phyloP scores from a whole-genome alignment of 305 asterid species.

The Striga hermonthica region DNA sequence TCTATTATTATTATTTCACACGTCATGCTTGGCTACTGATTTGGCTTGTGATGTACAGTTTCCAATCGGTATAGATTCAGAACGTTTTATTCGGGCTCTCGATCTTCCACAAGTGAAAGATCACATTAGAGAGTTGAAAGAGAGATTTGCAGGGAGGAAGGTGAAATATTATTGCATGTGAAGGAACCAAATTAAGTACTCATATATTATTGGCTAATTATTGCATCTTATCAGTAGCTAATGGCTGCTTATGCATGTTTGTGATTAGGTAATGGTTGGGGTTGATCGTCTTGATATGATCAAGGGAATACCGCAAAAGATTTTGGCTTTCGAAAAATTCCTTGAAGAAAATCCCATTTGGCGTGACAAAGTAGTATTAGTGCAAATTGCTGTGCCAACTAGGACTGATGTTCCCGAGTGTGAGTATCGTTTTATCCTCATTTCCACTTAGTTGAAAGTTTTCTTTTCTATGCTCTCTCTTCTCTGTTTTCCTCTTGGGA shows the following conservation, averaged over 20 bases:
- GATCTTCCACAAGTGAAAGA: slow-evolving; percentile 69
- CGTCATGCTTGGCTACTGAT: not conserved
- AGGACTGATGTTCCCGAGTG: slow-evolving; percentile 98
- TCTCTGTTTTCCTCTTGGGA: not conserved
- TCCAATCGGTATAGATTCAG: slow-evolving; percentile 94
- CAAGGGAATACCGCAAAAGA: slow-evolving; percentile 94
- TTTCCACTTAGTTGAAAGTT: no score
- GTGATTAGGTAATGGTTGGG: slow-evolving; percentile 82
- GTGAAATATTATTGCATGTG: slow-evolving; percentile 33
- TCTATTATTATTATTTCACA: not conserved
- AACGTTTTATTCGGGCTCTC: slow-evolving; percentile 83
- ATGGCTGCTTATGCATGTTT: slow-evolving; percentile 27
- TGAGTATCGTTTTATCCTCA: slow-evolving; percentile 43
- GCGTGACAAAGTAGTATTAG: slow-evolving; percentile 83
- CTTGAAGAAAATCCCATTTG: slow-evolving; percentile 92
- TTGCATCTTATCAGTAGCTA: slow-evolving; percentile 5
- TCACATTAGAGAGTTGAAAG: slow-evolving; percentile 73
- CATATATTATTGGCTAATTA: not conserved
- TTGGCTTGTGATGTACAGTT: slow-evolving; percentile 47
- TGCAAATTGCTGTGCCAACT: slow-evolving; percentile 96
- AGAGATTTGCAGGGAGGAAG: slow-evolving; percentile 84
- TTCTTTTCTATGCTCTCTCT: no score
- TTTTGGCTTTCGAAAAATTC: slow-evolving; percentile 92
- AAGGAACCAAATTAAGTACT: not conserved
- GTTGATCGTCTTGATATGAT: slow-evolving; percentile 95